Conservation (phyloP, 1,284 basidiomycete species). For the Leccinum pallidistipes region DNA sequence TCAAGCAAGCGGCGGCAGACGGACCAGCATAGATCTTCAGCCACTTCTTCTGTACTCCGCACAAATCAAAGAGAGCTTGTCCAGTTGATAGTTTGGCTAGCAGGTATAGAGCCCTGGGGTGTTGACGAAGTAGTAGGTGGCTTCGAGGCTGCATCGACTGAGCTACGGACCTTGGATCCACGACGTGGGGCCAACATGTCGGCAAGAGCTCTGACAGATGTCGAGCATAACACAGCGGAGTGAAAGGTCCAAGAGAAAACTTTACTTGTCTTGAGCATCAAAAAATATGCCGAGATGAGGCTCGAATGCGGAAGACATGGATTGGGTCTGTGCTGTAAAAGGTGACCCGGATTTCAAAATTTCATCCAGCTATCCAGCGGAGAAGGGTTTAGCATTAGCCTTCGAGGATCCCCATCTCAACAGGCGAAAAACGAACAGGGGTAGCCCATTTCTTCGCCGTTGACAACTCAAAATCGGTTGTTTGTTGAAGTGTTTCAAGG, state of each 20-base stretch:
- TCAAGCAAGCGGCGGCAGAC: slow-evolving; percentile 20
- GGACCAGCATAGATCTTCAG: slow-evolving; percentile 88
- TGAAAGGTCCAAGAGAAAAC: not conserved
- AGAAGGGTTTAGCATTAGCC: not conserved
- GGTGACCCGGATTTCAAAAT: slow-evolving; percentile 56
- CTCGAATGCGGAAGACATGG: slow-evolving; percentile 88
- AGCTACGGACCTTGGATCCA: slow-evolving; percentile 60
- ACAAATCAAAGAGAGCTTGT: slow-evolving; percentile 78
- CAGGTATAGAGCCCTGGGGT: slow-evolving; percentile 38
- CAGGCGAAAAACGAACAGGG: slow-evolving; percentile 51
- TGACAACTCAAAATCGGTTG: slow-evolving; percentile 81
- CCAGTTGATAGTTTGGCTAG: slow-evolving; percentile 79
- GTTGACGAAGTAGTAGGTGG: slow-evolving; percentile 36
- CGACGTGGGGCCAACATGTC: slow-evolving; percentile 85
- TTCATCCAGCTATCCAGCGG: slow-evolving; percentile 49
- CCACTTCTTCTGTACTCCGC: slow-evolving; percentile 88
- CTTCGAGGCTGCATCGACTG: slow-evolving; percentile 52
- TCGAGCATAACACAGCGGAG: not conserved
- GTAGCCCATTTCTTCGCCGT: slow-evolving; percentile 80
- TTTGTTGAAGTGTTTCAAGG: slow-evolving; percentile 83
- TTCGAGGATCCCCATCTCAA: not conserved
- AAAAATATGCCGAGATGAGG: slow-evolving; percentile 92
- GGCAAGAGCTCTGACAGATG: slow-evolving; percentile 56
- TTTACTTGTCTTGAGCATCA: slow-evolving; percentile 91
- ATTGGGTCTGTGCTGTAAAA: slow-evolving; percentile 49